These are phyloP conservation scores for Tylopilus plumbeoviolaceoides DNA, from an alignment of 768 basidiomycete genomes.

Conservation along the genomic window DNA sequence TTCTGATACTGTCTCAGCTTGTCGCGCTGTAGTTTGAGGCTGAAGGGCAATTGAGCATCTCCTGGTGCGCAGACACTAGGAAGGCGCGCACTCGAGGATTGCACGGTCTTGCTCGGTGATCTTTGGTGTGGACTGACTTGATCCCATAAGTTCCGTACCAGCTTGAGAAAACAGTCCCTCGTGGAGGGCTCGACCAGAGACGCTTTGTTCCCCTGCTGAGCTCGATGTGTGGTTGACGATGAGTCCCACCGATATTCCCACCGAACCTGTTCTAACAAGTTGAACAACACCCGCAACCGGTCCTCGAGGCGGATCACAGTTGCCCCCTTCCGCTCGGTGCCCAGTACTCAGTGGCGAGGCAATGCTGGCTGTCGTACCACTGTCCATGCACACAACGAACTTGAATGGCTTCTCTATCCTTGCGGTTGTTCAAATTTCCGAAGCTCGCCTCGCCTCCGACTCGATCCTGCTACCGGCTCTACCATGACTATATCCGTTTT, in stretches of 20 bases:
- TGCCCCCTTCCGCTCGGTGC: slow-evolving; percentile 3
- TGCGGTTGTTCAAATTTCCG: slow-evolving; percentile 18
- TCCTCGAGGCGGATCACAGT: slow-evolving; percentile 13
- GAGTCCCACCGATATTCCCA: slow-evolving; percentile 14
- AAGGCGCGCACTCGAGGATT: slow-evolving; percentile 79
- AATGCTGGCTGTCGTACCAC: slow-evolving; percentile 26
- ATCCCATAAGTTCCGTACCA: slow-evolving; percentile 48
- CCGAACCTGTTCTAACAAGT: slow-evolving; percentile 5
- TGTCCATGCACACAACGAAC: slow-evolving; percentile 21
- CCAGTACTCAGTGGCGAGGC: slow-evolving; percentile 19
- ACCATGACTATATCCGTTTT: slow-evolving; percentile 70
- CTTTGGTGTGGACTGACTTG: slow-evolving; percentile 73
- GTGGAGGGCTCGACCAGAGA: background rate
- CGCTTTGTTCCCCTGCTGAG: background rate
- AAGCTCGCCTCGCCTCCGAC: slow-evolving; percentile 11
- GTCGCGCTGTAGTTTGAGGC: slow-evolving; percentile 94
- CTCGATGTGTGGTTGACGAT: background rate
- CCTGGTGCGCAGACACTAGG: slow-evolving; percentile 13
- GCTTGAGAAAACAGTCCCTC: slow-evolving; percentile 1
- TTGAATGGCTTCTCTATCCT: slow-evolving; percentile 26
- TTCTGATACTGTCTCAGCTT: slow-evolving; percentile 95
- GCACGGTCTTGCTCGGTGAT: slow-evolving; percentile 92
- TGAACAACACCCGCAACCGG: slow-evolving; percentile 5
- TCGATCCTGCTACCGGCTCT: slow-evolving; percentile 29
- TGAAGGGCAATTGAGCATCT: slow-evolving; percentile 34